Conservation (phyloP, 2,329 filamentous ascomycete species). For the Xylariales sp. region DNA sequence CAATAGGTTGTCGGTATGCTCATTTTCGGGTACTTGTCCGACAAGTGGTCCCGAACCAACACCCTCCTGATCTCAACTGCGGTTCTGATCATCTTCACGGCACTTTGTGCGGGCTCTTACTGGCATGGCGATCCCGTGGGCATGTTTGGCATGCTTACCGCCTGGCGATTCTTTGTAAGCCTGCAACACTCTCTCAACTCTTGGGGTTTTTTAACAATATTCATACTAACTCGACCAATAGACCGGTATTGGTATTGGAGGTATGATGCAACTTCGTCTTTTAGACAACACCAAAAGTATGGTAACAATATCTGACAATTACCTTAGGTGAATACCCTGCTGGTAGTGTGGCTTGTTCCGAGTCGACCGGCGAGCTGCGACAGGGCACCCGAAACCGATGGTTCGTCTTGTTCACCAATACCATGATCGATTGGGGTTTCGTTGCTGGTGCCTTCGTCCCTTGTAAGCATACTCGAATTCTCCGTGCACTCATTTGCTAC, state of each 20-base stretch:
- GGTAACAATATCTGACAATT: conserved; percentile 8
- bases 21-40: conserved; percentile 73
- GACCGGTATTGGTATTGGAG: conserved; percentile 73
- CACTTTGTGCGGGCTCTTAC: conserved; percentile 73
- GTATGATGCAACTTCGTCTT: conserved; percentile 34
- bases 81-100: conserved; percentile 81
- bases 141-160: conserved; percentile 73
- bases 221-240: conserved; percentile 12
- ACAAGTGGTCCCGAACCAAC: conserved; percentile 81
- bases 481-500: no score
- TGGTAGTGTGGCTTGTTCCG: conserved; percentile 78
- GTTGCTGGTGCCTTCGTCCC: conserved; percentile 77
- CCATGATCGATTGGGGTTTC: conserved; percentile 81
- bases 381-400: conserved; percentile 78
- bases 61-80: conserved; percentile 76
- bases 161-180: conserved; percentile 77
- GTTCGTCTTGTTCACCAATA: conserved; percentile 89
- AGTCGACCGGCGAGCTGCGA: conserved; percentile 80
- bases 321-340: conserved; percentile 66
- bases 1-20: conserved; percentile 68
- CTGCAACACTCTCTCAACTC: background rate
- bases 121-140: conserved; percentile 63
- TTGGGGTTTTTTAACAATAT: background rate
- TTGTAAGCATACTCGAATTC: no score
- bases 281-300: no score